A percentile compares a stretch with the other conserved stretches of the same genome.
Conservation (phyloP, 169 alveolate species). For the Babesia caballi region DNA sequence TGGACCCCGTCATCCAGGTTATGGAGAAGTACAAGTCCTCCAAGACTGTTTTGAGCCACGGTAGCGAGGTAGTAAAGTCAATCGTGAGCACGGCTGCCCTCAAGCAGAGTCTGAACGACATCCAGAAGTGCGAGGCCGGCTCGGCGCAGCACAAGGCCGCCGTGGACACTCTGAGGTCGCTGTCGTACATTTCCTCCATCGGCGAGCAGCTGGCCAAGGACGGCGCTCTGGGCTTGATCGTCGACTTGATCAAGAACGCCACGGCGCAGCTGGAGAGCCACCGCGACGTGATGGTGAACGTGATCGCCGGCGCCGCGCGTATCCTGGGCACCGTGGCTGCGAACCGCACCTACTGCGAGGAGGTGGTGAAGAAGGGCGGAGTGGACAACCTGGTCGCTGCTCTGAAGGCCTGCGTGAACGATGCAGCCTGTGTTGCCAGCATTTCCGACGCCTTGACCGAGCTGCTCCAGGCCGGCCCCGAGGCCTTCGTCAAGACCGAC, state of each 20-base stretch:
- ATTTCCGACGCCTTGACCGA: conserved; percentile 78
- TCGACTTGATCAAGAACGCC: conserved; percentile 84
- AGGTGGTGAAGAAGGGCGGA: conserved; percentile 82
- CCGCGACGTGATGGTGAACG: conserved; percentile 76
- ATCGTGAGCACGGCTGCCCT: conserved; percentile 85
- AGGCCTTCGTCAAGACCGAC: conserved; percentile 67
- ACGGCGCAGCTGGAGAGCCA: conserved; percentile 76
- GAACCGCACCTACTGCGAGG: conserved; percentile 82
- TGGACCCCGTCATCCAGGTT: conserved; percentile 49
- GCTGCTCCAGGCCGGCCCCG: conserved; percentile 75
- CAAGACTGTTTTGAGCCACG: conserved; percentile 73
- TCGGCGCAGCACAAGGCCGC: conserved; percentile 86
- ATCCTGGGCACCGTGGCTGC: conserved; percentile 84
- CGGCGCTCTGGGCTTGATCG: conserved; percentile 85
- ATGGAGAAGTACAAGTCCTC: conserved; percentile 73
- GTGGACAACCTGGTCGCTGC: conserved; percentile 85
- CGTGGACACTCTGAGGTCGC: conserved; percentile 82
- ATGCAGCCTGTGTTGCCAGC: conserved; percentile 80
- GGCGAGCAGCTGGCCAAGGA: conserved; percentile 86
- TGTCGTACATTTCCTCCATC: conserved; percentile 87
- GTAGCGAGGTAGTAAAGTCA: conserved; percentile 85
- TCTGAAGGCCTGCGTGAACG: conserved; percentile 77
- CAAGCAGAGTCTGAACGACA: conserved; percentile 79
- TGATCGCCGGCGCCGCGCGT: conserved; percentile 84
- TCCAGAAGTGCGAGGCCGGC: conserved; percentile 81